These are phyloP conservation scores for Fusarium cicatricum DNA, from an alignment of 2,329 filamentous ascomycete genomes.

Conservation along the genomic window DNA sequence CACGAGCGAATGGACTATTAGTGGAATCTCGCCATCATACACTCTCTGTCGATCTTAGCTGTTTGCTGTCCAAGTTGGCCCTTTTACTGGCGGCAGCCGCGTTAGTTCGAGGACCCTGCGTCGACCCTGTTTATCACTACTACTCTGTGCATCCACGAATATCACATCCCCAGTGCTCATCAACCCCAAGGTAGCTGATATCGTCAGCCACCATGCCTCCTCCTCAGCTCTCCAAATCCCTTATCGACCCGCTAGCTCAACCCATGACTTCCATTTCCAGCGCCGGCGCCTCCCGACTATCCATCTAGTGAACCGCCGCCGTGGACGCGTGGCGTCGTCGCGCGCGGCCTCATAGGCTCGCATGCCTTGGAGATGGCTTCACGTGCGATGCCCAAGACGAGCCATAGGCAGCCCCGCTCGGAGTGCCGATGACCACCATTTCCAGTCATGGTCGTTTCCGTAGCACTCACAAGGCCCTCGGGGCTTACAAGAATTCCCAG, in stretches of 20 bases:
- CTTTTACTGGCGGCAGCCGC: constrained; percentile 33
- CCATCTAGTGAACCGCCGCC: constrained; percentile 22
- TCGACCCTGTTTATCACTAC: constrained; percentile 36
- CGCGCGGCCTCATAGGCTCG: constrained; percentile 31
- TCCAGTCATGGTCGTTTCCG: constrained; percentile 8
- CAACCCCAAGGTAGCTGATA: constrained; percentile 15
- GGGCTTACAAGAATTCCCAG: constrained; percentile 29
- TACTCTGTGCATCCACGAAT: constrained; percentile 21
- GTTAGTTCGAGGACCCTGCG: constrained; percentile 31
- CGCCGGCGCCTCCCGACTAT: constrained; percentile 23
- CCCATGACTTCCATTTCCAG: constrained; percentile 41
- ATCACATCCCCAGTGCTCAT: not conserved
- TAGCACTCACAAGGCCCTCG: constrained; percentile 32
- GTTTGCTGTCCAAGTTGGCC: not conserved
- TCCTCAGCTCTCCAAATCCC: constrained; percentile 29
- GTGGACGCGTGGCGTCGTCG: constrained; percentile 38
- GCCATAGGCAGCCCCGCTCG: constrained; percentile 32
- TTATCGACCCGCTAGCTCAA: constrained; percentile 27
- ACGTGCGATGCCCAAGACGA: constrained; percentile 31
- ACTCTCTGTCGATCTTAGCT: constrained; percentile 16
- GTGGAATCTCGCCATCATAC: constrained; percentile 4
- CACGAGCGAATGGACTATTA: constrained; percentile 11
- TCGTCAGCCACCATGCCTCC: constrained; percentile 26
- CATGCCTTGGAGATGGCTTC: constrained; percentile 31
- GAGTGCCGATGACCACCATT: constrained; percentile 41